A percentile compares a stretch with the other conserved stretches of the same genome.
Conservation (phyloP, 1,284 basidiomycete genomes). For the Meripilus lineatus region DNA sequence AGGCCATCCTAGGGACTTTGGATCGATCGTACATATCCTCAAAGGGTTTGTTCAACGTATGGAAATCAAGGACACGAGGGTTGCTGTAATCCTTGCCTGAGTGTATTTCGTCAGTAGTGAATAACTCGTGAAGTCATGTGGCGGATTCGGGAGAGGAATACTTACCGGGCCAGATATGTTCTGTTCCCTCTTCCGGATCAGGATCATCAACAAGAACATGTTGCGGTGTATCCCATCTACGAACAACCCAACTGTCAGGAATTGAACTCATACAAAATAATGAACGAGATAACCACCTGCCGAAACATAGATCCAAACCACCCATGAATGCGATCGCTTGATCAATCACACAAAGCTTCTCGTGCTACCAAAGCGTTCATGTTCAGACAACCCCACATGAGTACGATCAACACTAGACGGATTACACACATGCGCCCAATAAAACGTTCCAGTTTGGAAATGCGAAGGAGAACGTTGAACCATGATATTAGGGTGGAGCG, state of each 20-base stretch:
- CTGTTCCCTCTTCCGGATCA: constrained; percentile 59
- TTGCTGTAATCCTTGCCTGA: constrained; percentile 92
- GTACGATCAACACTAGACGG: too few species aligned
- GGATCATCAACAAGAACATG: constrained; percentile 89
- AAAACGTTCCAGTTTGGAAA: constrained; percentile 96
- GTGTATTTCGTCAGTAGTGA: background rate
- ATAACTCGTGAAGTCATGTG: background rate
- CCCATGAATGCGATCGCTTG: constrained; percentile 98
- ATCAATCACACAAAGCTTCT: constrained; percentile 97
- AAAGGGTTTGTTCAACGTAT: constrained; percentile 83
- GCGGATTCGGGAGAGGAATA: too few species aligned
- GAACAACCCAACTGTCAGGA: constrained; percentile 1
- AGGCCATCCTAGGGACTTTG: constrained; percentile 94
- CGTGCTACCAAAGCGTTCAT: too few species aligned
- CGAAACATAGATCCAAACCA: constrained; percentile 91
- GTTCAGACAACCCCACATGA: too few species aligned
- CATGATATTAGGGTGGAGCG: constrained; percentile 90
- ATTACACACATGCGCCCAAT: constrained; percentile 87
- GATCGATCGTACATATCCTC: constrained; percentile 93
- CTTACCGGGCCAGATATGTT: constrained; percentile 81
- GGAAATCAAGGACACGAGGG: constrained; percentile 85
- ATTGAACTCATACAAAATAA: background rate
- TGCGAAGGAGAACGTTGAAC: constrained; percentile 97
- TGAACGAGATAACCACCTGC: constrained; percentile 44
- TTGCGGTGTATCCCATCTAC: constrained; percentile 93